phyloP scores from a whole-genome alignment of 1,284 basidiomycete species.

The Sporisorium scitamineum region DNA sequence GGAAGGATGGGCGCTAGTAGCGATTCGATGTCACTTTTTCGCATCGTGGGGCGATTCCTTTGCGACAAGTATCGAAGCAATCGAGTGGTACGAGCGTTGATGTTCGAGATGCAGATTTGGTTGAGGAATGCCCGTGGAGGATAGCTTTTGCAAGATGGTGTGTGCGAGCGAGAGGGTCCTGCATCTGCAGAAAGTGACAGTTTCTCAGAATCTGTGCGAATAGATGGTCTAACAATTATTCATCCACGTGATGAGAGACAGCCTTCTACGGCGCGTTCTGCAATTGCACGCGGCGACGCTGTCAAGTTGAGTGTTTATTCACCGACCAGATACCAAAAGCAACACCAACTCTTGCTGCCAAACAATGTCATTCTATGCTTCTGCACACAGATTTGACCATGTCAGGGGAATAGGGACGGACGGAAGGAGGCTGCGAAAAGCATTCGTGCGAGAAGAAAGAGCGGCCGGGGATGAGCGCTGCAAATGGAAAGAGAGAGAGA shows the following conservation, averaged over 20 bases:
- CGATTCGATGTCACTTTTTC: slow-evolving; percentile 9
- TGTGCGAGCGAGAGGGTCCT: neutral
- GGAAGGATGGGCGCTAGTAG: slow-evolving; percentile 19
- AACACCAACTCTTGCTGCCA: neutral
- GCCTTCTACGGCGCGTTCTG: neutral
- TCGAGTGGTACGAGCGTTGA: neutral
- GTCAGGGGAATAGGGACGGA: neutral
- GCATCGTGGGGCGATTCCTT: slow-evolving; percentile 2
- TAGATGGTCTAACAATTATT: neutral
- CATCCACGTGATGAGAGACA: slow-evolving; percentile 14
- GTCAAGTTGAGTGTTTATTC: slow-evolving; percentile 3
- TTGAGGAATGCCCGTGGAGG: neutral
- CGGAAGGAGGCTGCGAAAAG: no score
- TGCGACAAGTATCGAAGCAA: no score
- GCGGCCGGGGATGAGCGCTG: slow-evolving; percentile 2
- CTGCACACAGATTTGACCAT: neutral
- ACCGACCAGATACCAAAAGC: neutral
- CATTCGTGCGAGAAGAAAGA: slow-evolving; percentile 1
- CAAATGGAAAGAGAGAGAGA: slow-evolving; percentile 19
- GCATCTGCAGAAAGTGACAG: slow-evolving; percentile 23
- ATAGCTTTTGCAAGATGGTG: neutral
- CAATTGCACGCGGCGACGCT: slow-evolving; percentile 3
- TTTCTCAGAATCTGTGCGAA: no score
- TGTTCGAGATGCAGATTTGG: neutral
- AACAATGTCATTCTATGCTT: neutral